Conservation (phyloP, 306 rosid genomes). For the Vigna reflexopilosa region DNA sequence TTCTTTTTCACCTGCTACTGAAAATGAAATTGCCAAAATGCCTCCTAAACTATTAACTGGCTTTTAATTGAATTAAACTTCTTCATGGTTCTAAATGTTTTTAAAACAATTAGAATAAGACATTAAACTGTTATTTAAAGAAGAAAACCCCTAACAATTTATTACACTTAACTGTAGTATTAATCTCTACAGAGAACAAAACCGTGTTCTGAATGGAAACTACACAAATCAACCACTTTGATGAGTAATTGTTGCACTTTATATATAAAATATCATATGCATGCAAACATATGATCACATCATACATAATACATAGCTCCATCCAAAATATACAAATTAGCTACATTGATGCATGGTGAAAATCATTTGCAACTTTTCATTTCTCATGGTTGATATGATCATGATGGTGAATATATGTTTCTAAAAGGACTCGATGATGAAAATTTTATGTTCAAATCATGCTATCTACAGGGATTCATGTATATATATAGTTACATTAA, state of each 20-base stretch:
- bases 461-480: conserved; percentile 37
- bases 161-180: background rate
- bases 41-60: too few species aligned
- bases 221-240: too few species aligned
- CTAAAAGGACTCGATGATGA: background rate
- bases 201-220: background rate
- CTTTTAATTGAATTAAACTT: background rate
- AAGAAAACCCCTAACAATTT: background rate
- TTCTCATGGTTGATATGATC: background rate
- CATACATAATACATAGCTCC: background rate
- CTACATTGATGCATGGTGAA: background rate
- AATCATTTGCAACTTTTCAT: background rate
- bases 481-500: background rate
- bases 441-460: background rate
- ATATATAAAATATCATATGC: too few species aligned
- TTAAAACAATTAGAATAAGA: background rate
- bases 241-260: too few species aligned
- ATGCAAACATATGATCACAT: too few species aligned
- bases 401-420: background rate
- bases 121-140: background rate
- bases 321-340: background rate
- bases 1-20: background rate
- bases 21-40: background rate
- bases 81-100: background rate
- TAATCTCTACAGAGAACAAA: background rate